Evolutionary conservation across 306 rosid species (phyloP).

Genomic region (Cucumis hystrix): DNA sequence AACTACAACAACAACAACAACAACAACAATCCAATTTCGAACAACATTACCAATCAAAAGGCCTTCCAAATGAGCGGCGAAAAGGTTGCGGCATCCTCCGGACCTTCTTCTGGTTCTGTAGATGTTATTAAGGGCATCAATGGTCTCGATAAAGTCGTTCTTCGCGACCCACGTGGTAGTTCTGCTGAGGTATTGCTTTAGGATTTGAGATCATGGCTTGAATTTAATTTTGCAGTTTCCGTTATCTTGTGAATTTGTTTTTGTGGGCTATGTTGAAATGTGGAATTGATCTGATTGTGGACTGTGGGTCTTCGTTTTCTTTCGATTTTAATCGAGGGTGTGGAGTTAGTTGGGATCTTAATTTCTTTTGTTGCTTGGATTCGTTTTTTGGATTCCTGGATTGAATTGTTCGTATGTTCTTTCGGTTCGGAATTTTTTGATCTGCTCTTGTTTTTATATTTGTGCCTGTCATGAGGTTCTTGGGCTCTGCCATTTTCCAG

Average conservation of each 20-base stretch:
- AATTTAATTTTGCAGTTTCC: too few relatives aligned
- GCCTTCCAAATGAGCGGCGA: conserved; percentile 1
- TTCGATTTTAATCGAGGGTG: not conserved
- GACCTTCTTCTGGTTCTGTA: conserved; percentile 1
- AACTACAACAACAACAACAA: not conserved
- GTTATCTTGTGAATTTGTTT: not conserved
- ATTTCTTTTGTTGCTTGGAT: not conserved
- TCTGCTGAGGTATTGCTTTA: conserved; percentile 35
- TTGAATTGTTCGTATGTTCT: not conserved
- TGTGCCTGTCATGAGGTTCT: not conserved
- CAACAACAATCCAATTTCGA: not conserved
- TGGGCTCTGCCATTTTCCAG: not conserved
- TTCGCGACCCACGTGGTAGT: conserved; percentile 46
- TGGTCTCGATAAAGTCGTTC: conserved; percentile 43
- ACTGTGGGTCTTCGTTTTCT: not conserved
- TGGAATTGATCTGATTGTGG: not conserved
- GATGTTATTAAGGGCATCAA: conserved; percentile 3
- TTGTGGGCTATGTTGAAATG: not conserved
- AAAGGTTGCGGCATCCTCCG: not conserved
- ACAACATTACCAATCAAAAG: not conserved
- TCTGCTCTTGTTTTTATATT: not conserved
- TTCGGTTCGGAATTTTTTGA: not conserved
- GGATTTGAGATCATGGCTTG: not conserved
- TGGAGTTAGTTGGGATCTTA: not conserved
- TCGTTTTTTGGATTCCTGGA: not conserved